These are phyloP conservation scores for Phlegmacium glaucopus DNA, from an alignment of 768 basidiomycete species.

Conservation along the genomic window DNA sequence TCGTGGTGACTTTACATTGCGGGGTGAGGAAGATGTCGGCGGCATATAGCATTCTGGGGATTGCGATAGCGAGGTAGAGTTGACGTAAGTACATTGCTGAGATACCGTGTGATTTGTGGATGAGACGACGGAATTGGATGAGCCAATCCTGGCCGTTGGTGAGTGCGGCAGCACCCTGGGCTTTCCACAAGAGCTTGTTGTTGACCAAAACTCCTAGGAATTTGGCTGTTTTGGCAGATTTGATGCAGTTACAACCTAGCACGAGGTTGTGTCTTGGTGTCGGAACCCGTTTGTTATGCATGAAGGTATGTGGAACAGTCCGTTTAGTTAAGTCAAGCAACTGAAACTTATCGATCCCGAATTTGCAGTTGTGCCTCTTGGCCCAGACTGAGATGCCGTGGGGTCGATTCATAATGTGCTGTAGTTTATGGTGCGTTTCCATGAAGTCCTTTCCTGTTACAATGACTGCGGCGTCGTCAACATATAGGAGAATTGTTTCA, in stretches of 20 bases:
- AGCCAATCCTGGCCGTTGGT: not conserved
- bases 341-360: slow-evolving; percentile 10
- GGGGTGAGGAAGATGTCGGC: too few relatives aligned
- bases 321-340: slow-evolving; percentile 1
- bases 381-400: slow-evolving; percentile 11
- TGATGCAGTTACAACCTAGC: not conserved
- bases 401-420: slow-evolving; percentile 2
- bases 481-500: slow-evolving; percentile 15
- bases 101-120: not conserved
- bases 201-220: slow-evolving; percentile 7
- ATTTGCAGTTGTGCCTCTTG: slow-evolving; percentile 5
- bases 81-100: not conserved
- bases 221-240: not conserved
- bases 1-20: too few relatives aligned
- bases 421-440: slow-evolving; percentile 1
- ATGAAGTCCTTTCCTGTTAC: slow-evolving; percentile 6
- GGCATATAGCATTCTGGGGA: slow-evolving; percentile 1
- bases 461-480: slow-evolving; percentile 27
- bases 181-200: slow-evolving; percentile 5
- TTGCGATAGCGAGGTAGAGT: not conserved
- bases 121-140: not conserved
- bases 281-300: not conserved
- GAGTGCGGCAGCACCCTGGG: slow-evolving; percentile 1
- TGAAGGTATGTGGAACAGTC: too few relatives aligned
- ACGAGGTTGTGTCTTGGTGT: not conserved